phyloP scores from a whole-genome alignment of 495 filamentous ascomycete species.

The Xylaria palmicola region DNA sequence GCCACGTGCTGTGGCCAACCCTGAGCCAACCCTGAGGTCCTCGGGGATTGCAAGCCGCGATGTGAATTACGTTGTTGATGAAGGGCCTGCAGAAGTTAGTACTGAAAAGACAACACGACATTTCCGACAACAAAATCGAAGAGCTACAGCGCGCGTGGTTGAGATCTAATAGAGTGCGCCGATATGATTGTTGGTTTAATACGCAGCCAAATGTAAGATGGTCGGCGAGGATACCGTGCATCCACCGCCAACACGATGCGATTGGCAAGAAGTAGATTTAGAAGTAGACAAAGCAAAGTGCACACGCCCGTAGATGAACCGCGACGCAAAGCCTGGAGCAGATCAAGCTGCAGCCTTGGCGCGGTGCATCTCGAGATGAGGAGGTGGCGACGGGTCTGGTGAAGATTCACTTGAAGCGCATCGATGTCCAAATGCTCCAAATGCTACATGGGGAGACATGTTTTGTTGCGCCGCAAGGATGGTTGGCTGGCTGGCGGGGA shows the following conservation, averaged over 20 bases:
- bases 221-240: too few relatives aligned
- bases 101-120: neutral
- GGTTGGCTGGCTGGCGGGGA: neutral
- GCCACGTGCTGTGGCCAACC: conserved; percentile 20
- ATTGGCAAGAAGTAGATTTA: neutral
- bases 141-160: neutral
- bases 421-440: conserved; percentile 1
- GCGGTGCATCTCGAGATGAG: neutral
- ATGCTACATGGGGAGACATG: conserved; percentile 8
- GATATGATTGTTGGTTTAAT: neutral
- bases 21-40: too few relatives aligned
- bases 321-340: neutral
- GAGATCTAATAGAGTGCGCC: neutral
- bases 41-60: neutral
- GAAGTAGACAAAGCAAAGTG: neutral
- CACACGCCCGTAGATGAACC: neutral
- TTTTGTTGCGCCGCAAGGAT: conserved; percentile 6
- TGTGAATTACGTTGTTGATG: neutral
- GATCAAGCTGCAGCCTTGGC: neutral
- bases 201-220: too few relatives aligned
- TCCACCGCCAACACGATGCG: neutral
- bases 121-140: neutral
- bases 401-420: conserved; percentile 13
- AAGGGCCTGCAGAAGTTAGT: conserved; percentile 7
- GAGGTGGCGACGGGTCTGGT: conserved; percentile 3